phyloP scores from a whole-genome alignment of 106 monocot genomes.

The Phalaenopsis equestris region DNA sequence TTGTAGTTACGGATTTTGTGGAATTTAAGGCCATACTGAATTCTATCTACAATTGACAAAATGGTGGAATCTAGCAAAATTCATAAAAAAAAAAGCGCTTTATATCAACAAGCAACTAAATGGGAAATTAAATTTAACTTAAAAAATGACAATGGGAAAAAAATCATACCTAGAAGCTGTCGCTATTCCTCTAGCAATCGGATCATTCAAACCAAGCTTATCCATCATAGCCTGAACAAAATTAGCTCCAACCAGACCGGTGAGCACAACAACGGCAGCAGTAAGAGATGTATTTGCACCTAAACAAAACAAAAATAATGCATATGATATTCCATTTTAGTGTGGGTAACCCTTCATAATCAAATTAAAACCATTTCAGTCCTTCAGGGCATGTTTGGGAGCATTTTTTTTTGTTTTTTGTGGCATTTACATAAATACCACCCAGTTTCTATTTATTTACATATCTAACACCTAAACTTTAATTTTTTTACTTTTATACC shows the following conservation, averaged over 20 bases:
- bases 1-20: too few species aligned
- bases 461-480: too few species aligned
- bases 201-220: slow-evolving; percentile 66
- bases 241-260: slow-evolving; percentile 95
- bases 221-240: slow-evolving; percentile 93
- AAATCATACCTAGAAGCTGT: slow-evolving; percentile 81
- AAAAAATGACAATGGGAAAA: not conserved
- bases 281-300: slow-evolving; percentile 87
- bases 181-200: slow-evolving; percentile 95
- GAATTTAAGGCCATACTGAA: too few species aligned
- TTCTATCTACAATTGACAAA: too few species aligned
- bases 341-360: not conserved
- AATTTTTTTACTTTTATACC: too few species aligned
- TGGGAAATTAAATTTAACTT: not conserved
- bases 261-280: slow-evolving; percentile 92
- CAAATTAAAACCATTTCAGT: not conserved
- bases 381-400: too few species aligned
- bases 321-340: not conserved
- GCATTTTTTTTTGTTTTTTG: too few species aligned
- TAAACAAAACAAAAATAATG: slow-evolving; percentile 9
- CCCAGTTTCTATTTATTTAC: too few species aligned
- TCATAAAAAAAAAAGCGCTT: not conserved
- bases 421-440: too few species aligned
- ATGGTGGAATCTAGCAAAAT: not conserved
- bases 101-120: not conserved